These are phyloP conservation scores for Dioscorea alata DNA, from an alignment of 106 monocot species.

Conservation along the genomic window DNA sequence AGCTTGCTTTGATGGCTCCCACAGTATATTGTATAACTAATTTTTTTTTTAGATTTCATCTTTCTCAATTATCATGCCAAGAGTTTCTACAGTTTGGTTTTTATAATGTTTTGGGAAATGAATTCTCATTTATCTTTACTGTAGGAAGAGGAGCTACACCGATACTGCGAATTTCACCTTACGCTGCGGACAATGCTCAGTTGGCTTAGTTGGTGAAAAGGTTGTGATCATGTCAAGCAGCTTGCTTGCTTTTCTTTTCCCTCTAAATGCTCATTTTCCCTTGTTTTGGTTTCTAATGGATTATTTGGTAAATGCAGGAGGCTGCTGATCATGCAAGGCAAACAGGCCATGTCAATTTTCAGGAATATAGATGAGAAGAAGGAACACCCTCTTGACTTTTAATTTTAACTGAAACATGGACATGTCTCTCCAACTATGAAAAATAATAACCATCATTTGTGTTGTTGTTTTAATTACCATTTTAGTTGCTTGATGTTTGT, in stretches of 20 bases:
- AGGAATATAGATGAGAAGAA: conserved; percentile 58
- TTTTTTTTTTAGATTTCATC: background rate
- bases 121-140: background rate
- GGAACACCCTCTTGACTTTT: background rate
- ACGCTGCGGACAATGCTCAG: conserved; percentile 85
- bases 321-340: conserved; percentile 92
- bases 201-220: conserved; percentile 82
- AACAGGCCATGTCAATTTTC: conserved; percentile 95
- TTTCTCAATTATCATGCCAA: background rate
- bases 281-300: background rate
- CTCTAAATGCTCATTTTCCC: background rate
- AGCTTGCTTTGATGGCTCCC: background rate
- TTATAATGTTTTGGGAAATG: background rate
- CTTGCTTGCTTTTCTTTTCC: background rate
- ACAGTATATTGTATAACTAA: background rate
- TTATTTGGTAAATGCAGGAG: conserved; percentile 41
- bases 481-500: too few relatives aligned
- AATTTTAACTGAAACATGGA: too few relatives aligned
- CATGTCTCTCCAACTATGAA: background rate
- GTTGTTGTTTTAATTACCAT: too few relatives aligned
- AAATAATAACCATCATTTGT: too few relatives aligned
- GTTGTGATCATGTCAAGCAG: conserved; percentile 10
- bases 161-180: conserved; percentile 89
- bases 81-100: background rate
- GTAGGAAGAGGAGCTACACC: conserved; percentile 79